phyloP scores from a whole-genome alignment of 768 basidiomycete genomes.

The Auriscalpium orientale region DNA sequence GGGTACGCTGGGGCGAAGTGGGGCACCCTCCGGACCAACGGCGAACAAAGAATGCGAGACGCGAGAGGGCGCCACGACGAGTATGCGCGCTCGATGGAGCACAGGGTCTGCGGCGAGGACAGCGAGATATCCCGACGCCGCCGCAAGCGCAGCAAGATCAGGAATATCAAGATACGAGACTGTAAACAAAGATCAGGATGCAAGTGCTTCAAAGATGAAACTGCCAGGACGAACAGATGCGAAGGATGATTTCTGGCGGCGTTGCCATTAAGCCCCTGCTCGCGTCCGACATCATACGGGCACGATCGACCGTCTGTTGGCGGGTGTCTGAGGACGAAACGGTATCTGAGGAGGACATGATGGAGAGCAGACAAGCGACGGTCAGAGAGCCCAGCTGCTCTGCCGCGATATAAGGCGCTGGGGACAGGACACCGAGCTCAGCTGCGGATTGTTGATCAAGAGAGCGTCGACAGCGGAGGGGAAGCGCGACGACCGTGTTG shows the following conservation, averaged over 20 bases:
- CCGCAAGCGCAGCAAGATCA: constrained; percentile 50
- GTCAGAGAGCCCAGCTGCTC: too few relatives aligned
- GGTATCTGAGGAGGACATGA: too few relatives aligned
- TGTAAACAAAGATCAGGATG: constrained; percentile 16
- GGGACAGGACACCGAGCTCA: too few relatives aligned
- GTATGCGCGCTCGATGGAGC: constrained; percentile 54
- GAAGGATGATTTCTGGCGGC: constrained; percentile 8
- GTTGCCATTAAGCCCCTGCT: neutral
- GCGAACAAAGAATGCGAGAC: constrained; percentile 60
- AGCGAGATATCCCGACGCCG: constrained; percentile 39
- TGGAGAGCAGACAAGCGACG: too few relatives aligned
- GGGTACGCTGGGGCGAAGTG: constrained; percentile 54
- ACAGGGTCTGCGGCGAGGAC: constrained; percentile 53
- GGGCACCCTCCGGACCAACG: constrained; percentile 43
- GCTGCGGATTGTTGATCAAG: too few relatives aligned
- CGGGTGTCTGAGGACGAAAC: too few relatives aligned
- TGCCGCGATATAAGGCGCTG: too few relatives aligned
- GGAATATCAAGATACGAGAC: constrained; percentile 71
- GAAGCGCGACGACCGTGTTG: too few relatives aligned
- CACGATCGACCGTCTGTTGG: too few relatives aligned
- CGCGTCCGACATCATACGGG: too few relatives aligned
- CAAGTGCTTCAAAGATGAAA: neutral
- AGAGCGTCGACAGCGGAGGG: too few relatives aligned
- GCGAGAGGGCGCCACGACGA: constrained; percentile 58
- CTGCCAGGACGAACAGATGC: constrained; percentile 1